phyloP scores from a whole-genome alignment of 768 basidiomycete genomes.

The Omphalotus guepiniiformis region DNA sequence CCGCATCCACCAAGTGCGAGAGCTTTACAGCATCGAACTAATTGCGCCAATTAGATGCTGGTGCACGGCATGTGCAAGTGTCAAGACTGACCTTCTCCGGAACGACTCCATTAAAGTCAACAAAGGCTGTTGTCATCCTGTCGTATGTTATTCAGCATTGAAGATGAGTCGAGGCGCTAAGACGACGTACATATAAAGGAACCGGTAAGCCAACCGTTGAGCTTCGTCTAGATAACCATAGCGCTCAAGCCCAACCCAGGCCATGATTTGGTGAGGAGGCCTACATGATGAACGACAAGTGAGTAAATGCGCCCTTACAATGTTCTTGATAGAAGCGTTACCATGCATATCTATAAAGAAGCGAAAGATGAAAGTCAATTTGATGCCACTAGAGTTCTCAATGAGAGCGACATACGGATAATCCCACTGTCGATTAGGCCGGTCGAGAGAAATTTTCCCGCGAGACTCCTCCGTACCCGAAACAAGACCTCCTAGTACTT shows the following conservation, averaged over 20 bases:
- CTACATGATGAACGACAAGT: conserved; percentile 28
- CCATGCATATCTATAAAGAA: conserved; percentile 60
- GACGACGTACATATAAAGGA: conserved; percentile 83
- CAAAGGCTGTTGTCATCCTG: conserved; percentile 92
- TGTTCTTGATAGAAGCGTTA: conserved; percentile 21
- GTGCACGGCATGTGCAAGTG: background rate
- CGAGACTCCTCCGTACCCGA: conserved; percentile 96
- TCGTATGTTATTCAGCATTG: background rate
- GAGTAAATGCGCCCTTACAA: background rate
- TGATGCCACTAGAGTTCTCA: background rate
- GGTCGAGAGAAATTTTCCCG: conserved; percentile 91
- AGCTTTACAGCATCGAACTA: conserved; percentile 95
- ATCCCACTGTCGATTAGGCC: conserved; percentile 99
- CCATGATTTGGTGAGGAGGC: conserved; percentile 99
- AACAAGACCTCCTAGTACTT: conserved; percentile 91
- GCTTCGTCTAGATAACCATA: conserved; percentile 95
- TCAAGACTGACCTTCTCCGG: conserved; percentile 78
- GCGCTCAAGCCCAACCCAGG: conserved; percentile 94
- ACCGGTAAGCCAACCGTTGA: conserved; percentile 89
- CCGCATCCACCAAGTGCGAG: conserved; percentile 94
- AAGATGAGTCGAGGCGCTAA: background rate
- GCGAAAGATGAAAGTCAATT: conserved; percentile 13
- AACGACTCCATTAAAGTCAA: conserved; percentile 97
- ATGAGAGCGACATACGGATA: conserved; percentile 65
- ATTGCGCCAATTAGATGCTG: background rate